phyloP scores from a whole-genome alignment of 805 yeast species.

The Ogataea ganodermae region DNA sequence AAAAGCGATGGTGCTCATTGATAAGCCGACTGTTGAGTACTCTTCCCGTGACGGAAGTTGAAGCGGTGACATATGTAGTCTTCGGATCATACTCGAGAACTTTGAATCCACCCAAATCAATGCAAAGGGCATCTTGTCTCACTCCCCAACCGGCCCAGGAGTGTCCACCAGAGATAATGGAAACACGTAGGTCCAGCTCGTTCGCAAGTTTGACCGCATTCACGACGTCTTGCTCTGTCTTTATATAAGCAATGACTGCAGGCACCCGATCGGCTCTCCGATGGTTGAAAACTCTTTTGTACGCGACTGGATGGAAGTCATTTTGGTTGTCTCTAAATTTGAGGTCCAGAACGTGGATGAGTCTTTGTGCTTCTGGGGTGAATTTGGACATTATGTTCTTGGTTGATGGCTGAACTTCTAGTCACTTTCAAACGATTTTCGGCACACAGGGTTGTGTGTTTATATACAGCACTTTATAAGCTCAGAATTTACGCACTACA shows the following conservation, averaged over 20 bases:
- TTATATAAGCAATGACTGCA: constrained; percentile 6
- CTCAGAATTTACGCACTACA: no score
- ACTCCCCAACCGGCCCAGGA: constrained; percentile 19
- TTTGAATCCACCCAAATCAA: constrained; percentile 11
- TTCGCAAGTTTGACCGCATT: constrained; percentile 14
- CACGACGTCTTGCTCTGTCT: constrained; percentile 10
- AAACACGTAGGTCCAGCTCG: constrained; percentile 9
- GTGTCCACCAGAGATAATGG: constrained; percentile 14
- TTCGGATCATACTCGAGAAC: constrained; percentile 6
- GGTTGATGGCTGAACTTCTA: no score
- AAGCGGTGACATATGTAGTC: constrained; percentile 8
- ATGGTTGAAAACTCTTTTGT: constrained; percentile 12
- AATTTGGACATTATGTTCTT: not conserved
- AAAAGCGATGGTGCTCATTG: constrained; percentile 8
- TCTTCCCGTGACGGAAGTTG: constrained; percentile 10
- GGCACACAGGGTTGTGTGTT: no score
- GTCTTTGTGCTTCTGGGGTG: constrained; percentile 4
- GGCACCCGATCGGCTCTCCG: constrained; percentile 13
- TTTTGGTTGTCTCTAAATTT: constrained; percentile 9
- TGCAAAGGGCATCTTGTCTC: constrained; percentile 10
- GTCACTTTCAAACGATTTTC: no score
- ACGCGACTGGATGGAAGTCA: constrained; percentile 7
- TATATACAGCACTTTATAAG: no score
- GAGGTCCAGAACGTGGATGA: constrained; percentile 5
- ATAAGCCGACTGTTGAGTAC: constrained; percentile 3